These are phyloP conservation scores for Trichoderma sp. DNA, from an alignment of 2,329 filamentous ascomycete species.

Conservation along the genomic window DNA sequence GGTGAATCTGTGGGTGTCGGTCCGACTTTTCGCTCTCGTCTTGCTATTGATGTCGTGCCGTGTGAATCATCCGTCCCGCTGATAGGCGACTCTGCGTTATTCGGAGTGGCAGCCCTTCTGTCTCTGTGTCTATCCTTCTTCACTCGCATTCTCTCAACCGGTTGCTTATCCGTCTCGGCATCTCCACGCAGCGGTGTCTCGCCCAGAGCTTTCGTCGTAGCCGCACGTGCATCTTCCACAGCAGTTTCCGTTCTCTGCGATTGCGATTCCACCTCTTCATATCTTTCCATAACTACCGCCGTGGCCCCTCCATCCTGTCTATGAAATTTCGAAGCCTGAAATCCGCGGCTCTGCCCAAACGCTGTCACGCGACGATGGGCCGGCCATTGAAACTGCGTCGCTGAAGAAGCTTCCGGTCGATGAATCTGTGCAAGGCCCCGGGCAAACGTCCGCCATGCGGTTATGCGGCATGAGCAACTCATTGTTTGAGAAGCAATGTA, in stretches of 20 bases:
- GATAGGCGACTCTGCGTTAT: not conserved
- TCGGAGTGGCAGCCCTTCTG: not conserved
- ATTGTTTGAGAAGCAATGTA: conserved; percentile 38
- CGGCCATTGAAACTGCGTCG: not conserved
- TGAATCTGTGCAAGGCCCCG: conserved; percentile 51
- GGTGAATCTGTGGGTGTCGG: not conserved
- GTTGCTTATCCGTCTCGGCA: not conserved
- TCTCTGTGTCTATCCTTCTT: not conserved
- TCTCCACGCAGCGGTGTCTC: not conserved
- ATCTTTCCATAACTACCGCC: conserved; percentile 10
- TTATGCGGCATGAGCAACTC: conserved; percentile 53
- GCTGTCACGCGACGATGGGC: conserved; percentile 17
- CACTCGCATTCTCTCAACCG: not conserved
- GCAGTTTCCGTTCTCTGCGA: not conserved
- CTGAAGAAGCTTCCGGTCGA: conserved; percentile 34
- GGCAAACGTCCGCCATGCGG: conserved; percentile 53
- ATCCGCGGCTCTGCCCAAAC: conserved; percentile 33
- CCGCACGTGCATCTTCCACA: not conserved
- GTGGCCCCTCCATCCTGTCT: conserved; percentile 31
- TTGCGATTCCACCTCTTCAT: conserved; percentile 29
- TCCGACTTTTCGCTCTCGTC: not conserved
- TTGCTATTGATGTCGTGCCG: not conserved
- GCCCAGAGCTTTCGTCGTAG: not conserved
- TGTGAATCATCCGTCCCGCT: no score
- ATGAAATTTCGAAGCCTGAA: conserved; percentile 33